These are phyloP conservation scores for Metschnikowia baotianmanensis DNA, from an alignment of 805 yeast genomes.

Conservation along the genomic window DNA sequence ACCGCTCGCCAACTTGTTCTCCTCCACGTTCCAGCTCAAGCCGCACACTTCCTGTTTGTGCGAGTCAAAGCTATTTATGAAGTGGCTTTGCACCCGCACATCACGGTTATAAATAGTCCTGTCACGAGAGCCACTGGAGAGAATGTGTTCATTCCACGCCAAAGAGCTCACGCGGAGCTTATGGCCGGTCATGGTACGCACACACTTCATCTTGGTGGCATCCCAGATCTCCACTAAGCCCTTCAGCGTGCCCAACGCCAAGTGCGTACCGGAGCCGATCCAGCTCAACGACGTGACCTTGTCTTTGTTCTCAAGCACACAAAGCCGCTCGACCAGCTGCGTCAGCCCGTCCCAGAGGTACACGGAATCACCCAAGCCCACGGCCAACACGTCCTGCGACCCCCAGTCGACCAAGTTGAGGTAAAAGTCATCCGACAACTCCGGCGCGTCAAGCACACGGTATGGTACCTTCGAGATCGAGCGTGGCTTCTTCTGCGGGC, in stretches of 20 bases:
- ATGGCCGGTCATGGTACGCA: slow-evolving; percentile 93
- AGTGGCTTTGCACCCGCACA: slow-evolving; percentile 84
- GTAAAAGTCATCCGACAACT: slow-evolving; percentile 89
- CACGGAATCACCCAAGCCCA: slow-evolving; percentile 84
- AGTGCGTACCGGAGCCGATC: slow-evolving; percentile 92
- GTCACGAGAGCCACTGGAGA: slow-evolving; percentile 87
- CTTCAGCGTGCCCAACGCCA: slow-evolving; percentile 85
- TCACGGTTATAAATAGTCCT: slow-evolving; percentile 83
- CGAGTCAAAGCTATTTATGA: slow-evolving; percentile 61
- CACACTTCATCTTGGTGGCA: slow-evolving; percentile 74
- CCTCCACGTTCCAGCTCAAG: slow-evolving; percentile 87
- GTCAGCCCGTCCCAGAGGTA: slow-evolving; percentile 88
- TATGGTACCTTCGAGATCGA: slow-evolving; percentile 84
- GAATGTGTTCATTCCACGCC: slow-evolving; percentile 90
- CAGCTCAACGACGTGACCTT: slow-evolving; percentile 81
- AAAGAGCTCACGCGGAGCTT: slow-evolving; percentile 77
- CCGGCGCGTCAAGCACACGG: slow-evolving; percentile 94
- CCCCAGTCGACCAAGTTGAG: slow-evolving; percentile 96
- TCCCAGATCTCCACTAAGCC: slow-evolving; percentile 97
- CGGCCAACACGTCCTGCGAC: slow-evolving; percentile 80
- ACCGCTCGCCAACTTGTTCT: slow-evolving; percentile 90
- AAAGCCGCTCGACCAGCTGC: slow-evolving; percentile 77
- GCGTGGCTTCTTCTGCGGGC: slow-evolving; percentile 79
- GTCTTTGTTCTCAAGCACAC: slow-evolving; percentile 69
- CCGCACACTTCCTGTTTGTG: slow-evolving; percentile 98